Conservation (phyloP, 2,329 filamentous ascomycete species). For the Diaporthe citri region DNA sequence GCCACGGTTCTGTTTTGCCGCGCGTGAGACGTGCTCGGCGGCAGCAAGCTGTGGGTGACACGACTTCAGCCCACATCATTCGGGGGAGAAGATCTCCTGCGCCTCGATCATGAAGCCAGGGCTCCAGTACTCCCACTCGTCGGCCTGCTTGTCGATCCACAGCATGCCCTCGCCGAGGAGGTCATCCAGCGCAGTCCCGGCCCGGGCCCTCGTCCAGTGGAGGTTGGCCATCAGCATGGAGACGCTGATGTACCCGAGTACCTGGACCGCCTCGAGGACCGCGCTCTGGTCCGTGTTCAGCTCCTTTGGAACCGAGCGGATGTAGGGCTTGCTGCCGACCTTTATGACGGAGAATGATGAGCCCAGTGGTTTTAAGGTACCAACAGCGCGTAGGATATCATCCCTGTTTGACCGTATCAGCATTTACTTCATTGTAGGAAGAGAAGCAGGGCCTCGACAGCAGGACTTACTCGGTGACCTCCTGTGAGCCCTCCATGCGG, state of each 20-base stretch:
- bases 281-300: conserved; percentile 94
- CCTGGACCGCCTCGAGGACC: conserved; percentile 90
- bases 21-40: not conserved
- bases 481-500: conserved; percentile 80
- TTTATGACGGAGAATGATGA: conserved; percentile 87
- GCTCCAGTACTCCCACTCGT: conserved; percentile 95
- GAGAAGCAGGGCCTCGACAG: not conserved
- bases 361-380: conserved; percentile 86
- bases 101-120: conserved; percentile 76
- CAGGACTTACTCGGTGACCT: conserved; percentile 78
- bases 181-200: conserved; percentile 92
- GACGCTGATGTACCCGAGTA: conserved; percentile 90
- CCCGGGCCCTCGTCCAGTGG: conserved; percentile 84
- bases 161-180: conserved; percentile 89
- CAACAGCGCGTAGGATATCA: conserved; percentile 90
- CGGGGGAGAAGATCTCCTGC: conserved; percentile 43
- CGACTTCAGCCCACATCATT: conserved; percentile 18
- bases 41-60: not conserved
- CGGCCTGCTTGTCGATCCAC: conserved; percentile 89
- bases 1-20: not conserved
- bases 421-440: no score
- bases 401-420: conserved; percentile 64
- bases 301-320: conserved; percentile 93
- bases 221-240: conserved; percentile 91
- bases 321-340: conserved; percentile 87